Conservation (phyloP, 2,329 filamentous ascomycete genomes). For the Epichloe amarillans region DNA sequence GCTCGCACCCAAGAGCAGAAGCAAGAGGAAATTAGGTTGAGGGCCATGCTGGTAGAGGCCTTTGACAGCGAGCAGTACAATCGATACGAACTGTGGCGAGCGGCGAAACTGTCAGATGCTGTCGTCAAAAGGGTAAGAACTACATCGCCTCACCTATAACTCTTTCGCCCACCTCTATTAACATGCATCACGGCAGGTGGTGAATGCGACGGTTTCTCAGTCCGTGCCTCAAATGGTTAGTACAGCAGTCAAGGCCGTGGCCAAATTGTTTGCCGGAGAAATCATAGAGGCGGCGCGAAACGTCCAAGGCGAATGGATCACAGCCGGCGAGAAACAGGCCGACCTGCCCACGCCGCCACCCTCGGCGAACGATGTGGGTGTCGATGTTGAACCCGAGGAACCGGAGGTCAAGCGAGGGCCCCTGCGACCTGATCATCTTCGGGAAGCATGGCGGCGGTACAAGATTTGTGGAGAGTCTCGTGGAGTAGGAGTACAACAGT, state of each 20-base stretch:
- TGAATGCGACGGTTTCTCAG: conserved; percentile 70
- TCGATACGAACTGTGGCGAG: conserved; percentile 58
- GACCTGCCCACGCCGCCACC: conserved; percentile 33
- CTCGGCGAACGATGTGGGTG: conserved; percentile 17
- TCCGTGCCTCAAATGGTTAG: conserved; percentile 62
- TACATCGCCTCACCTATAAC: neutral
- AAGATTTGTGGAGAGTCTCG: conserved; percentile 49
- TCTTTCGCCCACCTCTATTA: neutral
- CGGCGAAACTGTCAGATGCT: conserved; percentile 53
- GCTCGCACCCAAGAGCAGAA: conserved; percentile 55
- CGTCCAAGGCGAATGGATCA: conserved; percentile 60
- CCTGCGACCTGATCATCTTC: conserved; percentile 58
- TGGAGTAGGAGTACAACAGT: conserved; percentile 43
- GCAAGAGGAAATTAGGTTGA: conserved; percentile 43
- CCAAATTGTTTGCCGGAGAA: conserved; percentile 65
- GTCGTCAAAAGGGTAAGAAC: conserved; percentile 51
- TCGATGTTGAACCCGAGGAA: conserved; percentile 17
- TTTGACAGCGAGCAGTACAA: conserved; percentile 55
- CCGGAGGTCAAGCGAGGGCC: conserved; percentile 34
- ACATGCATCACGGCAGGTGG: conserved; percentile 33
- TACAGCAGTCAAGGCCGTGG: conserved; percentile 61
- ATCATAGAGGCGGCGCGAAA: conserved; percentile 59
- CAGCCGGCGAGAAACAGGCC: conserved; percentile 43
- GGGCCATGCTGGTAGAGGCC: conserved; percentile 48
- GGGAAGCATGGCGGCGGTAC: conserved; percentile 60